Evolutionary conservation across 176 grass and related monocot species (phyloP).

Genomic region (Carex myosuroides): DNA sequence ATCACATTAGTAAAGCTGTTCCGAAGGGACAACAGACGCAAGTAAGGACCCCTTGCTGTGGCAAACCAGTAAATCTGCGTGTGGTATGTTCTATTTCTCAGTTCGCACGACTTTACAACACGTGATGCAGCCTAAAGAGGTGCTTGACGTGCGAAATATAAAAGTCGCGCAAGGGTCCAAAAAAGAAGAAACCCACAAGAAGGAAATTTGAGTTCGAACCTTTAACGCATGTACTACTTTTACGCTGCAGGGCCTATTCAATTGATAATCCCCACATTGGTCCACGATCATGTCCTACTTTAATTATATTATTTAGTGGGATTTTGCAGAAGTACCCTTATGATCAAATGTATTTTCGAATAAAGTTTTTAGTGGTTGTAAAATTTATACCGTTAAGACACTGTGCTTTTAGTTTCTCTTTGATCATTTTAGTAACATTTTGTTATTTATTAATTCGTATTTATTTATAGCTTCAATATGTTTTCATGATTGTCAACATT

Average conservation of each 20-base stretch:
- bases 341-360: background rate
- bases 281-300: background rate
- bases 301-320: background rate
- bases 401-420: background rate
- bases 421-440: no score
- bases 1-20: background rate
- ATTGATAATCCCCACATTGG: conserved; percentile 10
- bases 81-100: background rate
- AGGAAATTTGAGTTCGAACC: background rate
- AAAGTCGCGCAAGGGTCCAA: conserved; percentile 25
- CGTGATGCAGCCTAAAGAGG: conserved; percentile 50
- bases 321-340: background rate
- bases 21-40: background rate
- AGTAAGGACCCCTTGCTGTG: background rate
- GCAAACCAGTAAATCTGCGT: background rate
- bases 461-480: no score
- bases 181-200: conserved; percentile 29
- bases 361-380: background rate
- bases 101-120: conserved; percentile 31
- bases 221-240: conserved; percentile 13
- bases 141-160: conserved; percentile 51
- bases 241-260: background rate
- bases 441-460: no score
- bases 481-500: no score
- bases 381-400: background rate